These are phyloP conservation scores for Hymenoscyphus linearis DNA, from an alignment of 2,329 filamentous ascomycete genomes.

Conservation along the genomic window DNA sequence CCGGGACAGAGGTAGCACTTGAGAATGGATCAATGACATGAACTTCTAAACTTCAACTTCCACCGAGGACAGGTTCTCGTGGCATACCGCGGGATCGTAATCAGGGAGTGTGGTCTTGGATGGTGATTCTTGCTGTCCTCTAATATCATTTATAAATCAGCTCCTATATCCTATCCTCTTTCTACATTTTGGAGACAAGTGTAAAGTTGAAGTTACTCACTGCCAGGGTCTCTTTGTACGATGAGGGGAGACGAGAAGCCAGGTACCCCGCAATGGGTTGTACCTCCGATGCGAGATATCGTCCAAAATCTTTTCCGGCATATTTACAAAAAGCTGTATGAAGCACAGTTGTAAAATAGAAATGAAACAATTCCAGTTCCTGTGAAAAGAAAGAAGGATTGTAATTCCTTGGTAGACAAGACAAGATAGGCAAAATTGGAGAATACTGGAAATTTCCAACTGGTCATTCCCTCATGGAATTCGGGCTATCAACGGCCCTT, in stretches of 20 bases:
- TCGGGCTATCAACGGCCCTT: no score
- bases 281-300: conserved; percentile 95
- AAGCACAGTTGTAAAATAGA: background rate
- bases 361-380: no score
- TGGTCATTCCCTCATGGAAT: no score
- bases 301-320: conserved; percentile 75
- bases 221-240: conserved; percentile 97
- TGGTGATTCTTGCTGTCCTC: conserved; percentile 71
- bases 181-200: no score
- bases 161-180: no score
- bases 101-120: conserved; percentile 65
- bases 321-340: conserved; percentile 33
- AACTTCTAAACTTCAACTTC: no score
- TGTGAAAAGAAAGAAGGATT: no score
- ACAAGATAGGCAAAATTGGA: no score
- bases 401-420: no score
- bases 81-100: conserved; percentile 67
- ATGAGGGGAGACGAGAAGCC: conserved; percentile 93
- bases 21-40: conserved; percentile 24
- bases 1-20: conserved; percentile 93
- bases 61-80: no score
- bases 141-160: conserved; percentile 32
- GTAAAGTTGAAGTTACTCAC: conserved; percentile 55
- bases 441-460: no score
- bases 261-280: conserved; percentile 84